Evolutionary conservation across 352 stramenopile species (phyloP), one percentile per base, ranked within the genome.

Genomic region (Thraustochytrium striatum): DNA sequence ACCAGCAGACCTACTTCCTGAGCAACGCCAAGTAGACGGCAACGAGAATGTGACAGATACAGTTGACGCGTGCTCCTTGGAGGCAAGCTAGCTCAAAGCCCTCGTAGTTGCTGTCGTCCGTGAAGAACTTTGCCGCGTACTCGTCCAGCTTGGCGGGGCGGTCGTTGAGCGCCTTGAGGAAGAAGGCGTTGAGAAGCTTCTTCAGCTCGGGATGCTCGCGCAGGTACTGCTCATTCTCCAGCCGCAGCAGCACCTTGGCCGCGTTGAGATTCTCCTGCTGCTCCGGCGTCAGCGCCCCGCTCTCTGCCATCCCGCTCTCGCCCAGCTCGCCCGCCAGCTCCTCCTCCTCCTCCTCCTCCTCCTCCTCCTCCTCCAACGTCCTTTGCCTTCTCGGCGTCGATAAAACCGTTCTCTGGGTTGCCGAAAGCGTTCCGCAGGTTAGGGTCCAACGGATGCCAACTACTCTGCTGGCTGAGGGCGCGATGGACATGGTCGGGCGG

Each of bases 241-340:
- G 65, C 25, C 65, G 65, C 11, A 75, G 39, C 65, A 75, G 58
- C 11, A 75, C 52, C 50, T 75, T 75, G 41, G 58, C 68, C 32
- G 58, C 65, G 39, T 75, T 75, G 11, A 75, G 65, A 39, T 55
- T 75, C 47, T 75, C 65, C 50, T 75, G 65, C 65, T 75, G 65
- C 50, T 75, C 65, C 11, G 65, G n/a, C 35, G 65, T 62, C 41
- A 75, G 65, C 52, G 47, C 47, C 16, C 47, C 47, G 16, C 25
- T 16, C 25, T 55, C 47, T 25, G 47, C 47, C 47, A 55, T 55
- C 47, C 47, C 47, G n/a, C n/a, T n/a, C n/a, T n/a, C n/a, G n/a
- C n/a, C n/a, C n/a, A n/a, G n/a, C n/a, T n/a, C n/a, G n/a, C n/a
- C n/a, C n/a, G n/a, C n/a, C n/a, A n/a, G n/a, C n/a, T n/a, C n/a